phyloP scores from a whole-genome alignment of 2,329 filamentous ascomycete species.

The Esteya vermicola region DNA sequence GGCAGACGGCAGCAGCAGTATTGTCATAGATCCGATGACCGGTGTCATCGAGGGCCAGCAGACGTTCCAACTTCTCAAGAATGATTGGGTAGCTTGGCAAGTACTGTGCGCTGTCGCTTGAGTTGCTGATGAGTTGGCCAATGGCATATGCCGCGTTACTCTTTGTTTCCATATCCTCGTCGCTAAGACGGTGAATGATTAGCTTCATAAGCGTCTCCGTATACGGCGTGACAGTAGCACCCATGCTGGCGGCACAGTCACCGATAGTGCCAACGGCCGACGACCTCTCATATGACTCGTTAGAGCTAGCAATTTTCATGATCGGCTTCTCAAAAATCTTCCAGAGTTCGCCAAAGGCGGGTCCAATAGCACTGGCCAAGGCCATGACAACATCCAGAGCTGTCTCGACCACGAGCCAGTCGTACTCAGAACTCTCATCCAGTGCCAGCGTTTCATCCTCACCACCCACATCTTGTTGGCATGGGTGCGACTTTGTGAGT shows the following conservation, averaged over 20 bases:
- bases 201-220: constrained; percentile 65
- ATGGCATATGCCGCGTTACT: constrained; percentile 90
- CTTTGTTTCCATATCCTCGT: constrained; percentile 83
- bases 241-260: constrained; percentile 80
- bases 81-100: constrained; percentile 64
- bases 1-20: constrained; percentile 75
- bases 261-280: constrained; percentile 86
- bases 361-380: constrained; percentile 67
- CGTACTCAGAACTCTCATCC: constrained; percentile 76
- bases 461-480: constrained; percentile 78
- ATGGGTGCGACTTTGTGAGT: constrained; percentile 81
- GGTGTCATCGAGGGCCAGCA: constrained; percentile 63
- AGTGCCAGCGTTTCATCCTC: constrained; percentile 64
- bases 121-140: constrained; percentile 73
- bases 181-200: constrained; percentile 71
- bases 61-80: constrained; percentile 71
- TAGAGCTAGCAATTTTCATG: constrained; percentile 73
- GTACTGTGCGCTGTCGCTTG: constrained; percentile 58
- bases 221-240: constrained; percentile 63
- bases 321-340: constrained; percentile 91
- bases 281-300: constrained; percentile 75
- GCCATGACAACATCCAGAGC: constrained; percentile 83
- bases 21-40: constrained; percentile 67
- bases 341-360: constrained; percentile 76
- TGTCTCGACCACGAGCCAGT: constrained; percentile 94